phyloP scores from a whole-genome alignment of 2,329 filamentous ascomycete species.

The Colletotrichum tamarilloi region DNA sequence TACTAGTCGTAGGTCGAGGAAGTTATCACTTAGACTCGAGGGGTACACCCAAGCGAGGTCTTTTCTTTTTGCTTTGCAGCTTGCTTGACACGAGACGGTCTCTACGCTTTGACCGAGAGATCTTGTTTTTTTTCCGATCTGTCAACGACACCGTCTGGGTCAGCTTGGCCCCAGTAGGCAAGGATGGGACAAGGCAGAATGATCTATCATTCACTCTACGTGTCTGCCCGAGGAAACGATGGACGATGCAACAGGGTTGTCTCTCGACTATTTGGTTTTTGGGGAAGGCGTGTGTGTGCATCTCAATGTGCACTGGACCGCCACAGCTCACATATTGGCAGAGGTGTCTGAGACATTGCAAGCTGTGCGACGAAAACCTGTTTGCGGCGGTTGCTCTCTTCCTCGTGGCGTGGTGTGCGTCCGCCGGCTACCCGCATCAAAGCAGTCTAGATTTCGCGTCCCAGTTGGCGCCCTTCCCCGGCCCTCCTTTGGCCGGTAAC shows the following conservation, averaged over 20 bases:
- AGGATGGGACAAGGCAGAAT: conserved; percentile 16
- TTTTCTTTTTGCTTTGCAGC: background rate
- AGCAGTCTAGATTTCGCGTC: conserved; percentile 11
- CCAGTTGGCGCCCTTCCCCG: background rate
- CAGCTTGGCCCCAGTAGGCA: background rate
- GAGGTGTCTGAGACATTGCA: conserved; percentile 21
- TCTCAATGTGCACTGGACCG: conserved; percentile 16
- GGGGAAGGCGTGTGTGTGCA: conserved; percentile 8
- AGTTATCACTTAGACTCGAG: background rate
- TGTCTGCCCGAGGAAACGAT: background rate
- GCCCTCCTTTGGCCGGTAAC: background rate
- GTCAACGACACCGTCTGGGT: conserved; percentile 3
- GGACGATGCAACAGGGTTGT: background rate
- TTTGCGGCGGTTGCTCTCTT: conserved; percentile 10
- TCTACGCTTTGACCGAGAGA: background rate
- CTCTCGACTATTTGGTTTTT: background rate
- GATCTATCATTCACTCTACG: background rate
- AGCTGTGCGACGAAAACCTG: conserved; percentile 27
- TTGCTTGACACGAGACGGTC: background rate
- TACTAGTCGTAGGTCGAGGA: conserved; percentile 3
- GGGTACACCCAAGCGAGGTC: background rate
- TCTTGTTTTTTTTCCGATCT: conserved; percentile 7
- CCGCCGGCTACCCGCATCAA: conserved; percentile 14
- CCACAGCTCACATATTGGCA: conserved; percentile 7
- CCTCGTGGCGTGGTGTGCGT: conserved; percentile 28